phyloP scores from a whole-genome alignment of 306 rosid genomes.

The Rosa chinensis region DNA sequence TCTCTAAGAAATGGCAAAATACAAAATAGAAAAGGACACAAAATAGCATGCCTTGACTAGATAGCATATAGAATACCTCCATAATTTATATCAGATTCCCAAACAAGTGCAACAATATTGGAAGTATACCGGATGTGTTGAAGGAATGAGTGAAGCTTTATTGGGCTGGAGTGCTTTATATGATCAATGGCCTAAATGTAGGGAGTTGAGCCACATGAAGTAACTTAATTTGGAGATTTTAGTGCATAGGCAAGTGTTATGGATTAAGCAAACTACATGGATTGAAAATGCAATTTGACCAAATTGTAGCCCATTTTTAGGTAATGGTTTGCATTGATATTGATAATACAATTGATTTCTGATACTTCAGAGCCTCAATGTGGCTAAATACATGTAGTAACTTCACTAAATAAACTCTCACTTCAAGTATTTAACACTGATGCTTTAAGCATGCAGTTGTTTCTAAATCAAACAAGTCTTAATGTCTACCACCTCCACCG shows the following conservation, averaged over 20 bases:
- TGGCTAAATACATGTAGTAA: not conserved
- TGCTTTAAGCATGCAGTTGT: not conserved
- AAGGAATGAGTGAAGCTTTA: not conserved
- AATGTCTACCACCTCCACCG: constrained; percentile 42
- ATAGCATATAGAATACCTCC: not conserved
- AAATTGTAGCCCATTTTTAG: not conserved
- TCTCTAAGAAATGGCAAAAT: too few relatives aligned
- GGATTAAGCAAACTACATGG: not conserved
- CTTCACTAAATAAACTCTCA: not conserved
- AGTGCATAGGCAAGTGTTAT: not conserved
- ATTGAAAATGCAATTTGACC: not conserved
- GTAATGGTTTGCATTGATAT: not conserved
- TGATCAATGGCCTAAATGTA: not conserved
- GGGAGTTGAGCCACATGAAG: not conserved
- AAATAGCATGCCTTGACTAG: not conserved
- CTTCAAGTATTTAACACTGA: not conserved
- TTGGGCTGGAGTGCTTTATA: not conserved
- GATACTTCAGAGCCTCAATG: not conserved
- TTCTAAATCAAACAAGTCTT: not conserved
- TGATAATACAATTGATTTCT: not conserved
- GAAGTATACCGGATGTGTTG: not conserved
- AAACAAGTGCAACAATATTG: not conserved
- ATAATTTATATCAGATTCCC: not conserved
- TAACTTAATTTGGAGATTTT: not conserved
- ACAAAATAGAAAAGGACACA: not conserved